Evolutionary conservation across 2,329 filamentous ascomycete genomes (phyloP).

Genomic region (Fusarium oligoseptatum): DNA sequence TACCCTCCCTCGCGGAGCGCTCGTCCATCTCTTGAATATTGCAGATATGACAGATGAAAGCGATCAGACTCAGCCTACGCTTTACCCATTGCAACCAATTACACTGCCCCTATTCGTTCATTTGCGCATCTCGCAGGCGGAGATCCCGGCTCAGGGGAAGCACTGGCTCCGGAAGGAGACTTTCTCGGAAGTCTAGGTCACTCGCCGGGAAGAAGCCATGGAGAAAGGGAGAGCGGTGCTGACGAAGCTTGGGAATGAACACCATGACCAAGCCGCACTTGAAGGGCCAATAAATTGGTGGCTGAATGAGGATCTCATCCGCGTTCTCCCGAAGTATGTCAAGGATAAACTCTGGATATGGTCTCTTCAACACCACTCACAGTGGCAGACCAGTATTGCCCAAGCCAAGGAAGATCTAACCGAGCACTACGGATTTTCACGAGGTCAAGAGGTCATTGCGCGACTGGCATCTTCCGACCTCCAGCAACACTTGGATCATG

Average conservation of each 20-base stretch:
- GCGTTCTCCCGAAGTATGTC: constrained; percentile 7
- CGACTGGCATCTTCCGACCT: not conserved
- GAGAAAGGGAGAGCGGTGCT: not conserved
- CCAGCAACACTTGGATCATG: not conserved
- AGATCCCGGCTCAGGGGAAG: not conserved
- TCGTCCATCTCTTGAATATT: not conserved
- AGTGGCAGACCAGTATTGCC: not conserved
- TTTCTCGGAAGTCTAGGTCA: not conserved
- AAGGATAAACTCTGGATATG: constrained; percentile 20
- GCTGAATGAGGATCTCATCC: constrained; percentile 1
- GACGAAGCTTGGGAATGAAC: not conserved
- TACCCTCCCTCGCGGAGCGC: not conserved
- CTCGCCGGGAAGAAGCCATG: not conserved
- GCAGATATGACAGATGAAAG: no score
- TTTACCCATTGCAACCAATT: not conserved
- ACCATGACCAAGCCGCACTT: not conserved
- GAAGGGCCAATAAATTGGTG: not conserved
- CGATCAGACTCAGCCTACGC: no score
- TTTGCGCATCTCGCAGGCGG: not conserved
- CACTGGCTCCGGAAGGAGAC: not conserved
- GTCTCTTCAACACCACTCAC: not conserved
- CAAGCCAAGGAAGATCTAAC: not conserved
- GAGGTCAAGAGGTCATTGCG: not conserved
- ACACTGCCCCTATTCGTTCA: not conserved
- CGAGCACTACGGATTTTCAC: not conserved